These are phyloP conservation scores for Dryadomyces quercivorus DNA, from an alignment of 2,329 filamentous ascomycete species.

Conservation along the genomic window DNA sequence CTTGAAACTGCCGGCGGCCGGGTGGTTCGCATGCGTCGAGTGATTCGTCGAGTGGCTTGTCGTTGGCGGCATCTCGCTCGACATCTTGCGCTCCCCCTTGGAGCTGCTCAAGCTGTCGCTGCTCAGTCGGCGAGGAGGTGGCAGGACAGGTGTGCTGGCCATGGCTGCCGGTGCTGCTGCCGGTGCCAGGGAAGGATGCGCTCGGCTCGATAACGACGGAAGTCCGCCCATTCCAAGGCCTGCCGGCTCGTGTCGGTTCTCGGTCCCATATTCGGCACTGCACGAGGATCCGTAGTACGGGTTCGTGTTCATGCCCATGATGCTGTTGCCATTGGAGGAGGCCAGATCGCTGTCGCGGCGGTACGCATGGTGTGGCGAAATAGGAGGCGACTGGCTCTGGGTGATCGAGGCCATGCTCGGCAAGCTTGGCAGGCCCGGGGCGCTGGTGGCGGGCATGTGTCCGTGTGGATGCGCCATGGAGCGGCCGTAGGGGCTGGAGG, in stretches of 20 bases:
- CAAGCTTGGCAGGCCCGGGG: slow-evolving; percentile 5
- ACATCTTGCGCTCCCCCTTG: neutral
- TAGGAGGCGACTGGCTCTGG: slow-evolving; percentile 27
- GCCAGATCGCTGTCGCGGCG: slow-evolving; percentile 30
- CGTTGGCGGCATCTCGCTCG: neutral
- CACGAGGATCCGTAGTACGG: slow-evolving; percentile 26
- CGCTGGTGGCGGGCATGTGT: slow-evolving; percentile 18
- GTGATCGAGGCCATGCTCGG: slow-evolving; percentile 18
- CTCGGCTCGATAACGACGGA: neutral
- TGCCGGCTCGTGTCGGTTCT: neutral
- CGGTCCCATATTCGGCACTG: slow-evolving; percentile 9
- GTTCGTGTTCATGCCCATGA: slow-evolving; percentile 16
- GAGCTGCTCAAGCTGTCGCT: neutral
- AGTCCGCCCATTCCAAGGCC: neutral
- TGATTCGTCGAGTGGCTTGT: neutral
- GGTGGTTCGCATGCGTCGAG: too few relatives aligned
- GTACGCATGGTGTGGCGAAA: slow-evolving; percentile 29
- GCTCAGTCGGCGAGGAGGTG: neutral
- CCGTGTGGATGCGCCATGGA: slow-evolving; percentile 11
- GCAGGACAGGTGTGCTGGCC: slow-evolving; percentile 44
- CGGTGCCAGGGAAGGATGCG: neutral
- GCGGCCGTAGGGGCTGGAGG: neutral
- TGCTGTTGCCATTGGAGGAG: slow-evolving; percentile 31
- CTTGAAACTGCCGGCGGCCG: slow-evolving; percentile 31
- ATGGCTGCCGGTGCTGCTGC: slow-evolving; percentile 23